Evolutionary conservation across 257 asterid species (phyloP), one percentile per base, ranked within the genome.

Genomic region (Nicotiana otophora): DNA sequence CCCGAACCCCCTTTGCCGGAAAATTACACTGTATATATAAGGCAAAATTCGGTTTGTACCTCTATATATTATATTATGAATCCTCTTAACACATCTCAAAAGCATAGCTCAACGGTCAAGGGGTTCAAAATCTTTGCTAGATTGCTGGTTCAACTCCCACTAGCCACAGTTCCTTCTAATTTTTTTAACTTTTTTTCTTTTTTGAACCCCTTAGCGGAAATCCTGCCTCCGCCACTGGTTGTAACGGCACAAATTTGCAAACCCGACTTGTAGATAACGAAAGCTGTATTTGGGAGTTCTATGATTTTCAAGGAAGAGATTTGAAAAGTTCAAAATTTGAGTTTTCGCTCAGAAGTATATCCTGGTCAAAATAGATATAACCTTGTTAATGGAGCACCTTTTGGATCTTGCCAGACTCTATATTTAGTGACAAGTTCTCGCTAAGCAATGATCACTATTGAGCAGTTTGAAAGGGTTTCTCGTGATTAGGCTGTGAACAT

Each of bases 351-450:
- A 28, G 39, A 64, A 28, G 39, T 64, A 28, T 64, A 64, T 14
- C 39, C n/a, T 28, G 39, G 36, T 7, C n/a, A 28, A 64, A 64
- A 64, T 28, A 64, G 70, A 64, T 64, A 17, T 28, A 28, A 10
- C 70, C 68, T n/a, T 26, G 70, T 64, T 64, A 64, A 64, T 64
- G 70, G 70, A 28, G 70, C 70, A 64, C 39, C 70, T 64, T 64
- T 64, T 64, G 39, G 70, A 64, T 28, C 70, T 12, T 64, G 19
- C 61, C 70, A 31, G 11, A 31, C 14, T 15, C 46, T 65, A 14
- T 65, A 15, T 65, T 12, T 31, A 31, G 74, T 65, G 23, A 15
- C 74, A 31, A 65, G 46, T 65, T 65, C 33, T 69, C 33, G 57
- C 54, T 39, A 39, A 39, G 23, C 31, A 61, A 61, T 20, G 66